Evolutionary conservation across 805 yeast genomes (phyloP).

Genomic region (Isabelozyma heimii): DNA sequence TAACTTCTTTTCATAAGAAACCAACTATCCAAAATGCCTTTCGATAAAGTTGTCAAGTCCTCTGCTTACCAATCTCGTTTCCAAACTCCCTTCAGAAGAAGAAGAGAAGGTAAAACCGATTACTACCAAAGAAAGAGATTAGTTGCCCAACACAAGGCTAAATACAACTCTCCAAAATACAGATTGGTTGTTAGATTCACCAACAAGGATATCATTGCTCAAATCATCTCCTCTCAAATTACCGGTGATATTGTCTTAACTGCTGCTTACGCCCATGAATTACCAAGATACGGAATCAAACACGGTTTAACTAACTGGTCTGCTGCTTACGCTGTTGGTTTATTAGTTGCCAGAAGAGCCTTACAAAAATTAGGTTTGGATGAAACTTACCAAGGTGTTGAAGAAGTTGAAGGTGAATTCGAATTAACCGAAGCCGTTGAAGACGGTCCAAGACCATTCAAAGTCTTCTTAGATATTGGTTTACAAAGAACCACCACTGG

Average conservation of each 20-base stretch:
- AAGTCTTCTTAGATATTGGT: slow-evolving; percentile 99
- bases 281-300: slow-evolving; percentile 94
- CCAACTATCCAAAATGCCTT: slow-evolving; percentile 56
- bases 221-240: slow-evolving; percentile 93
- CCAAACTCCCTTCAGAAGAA: slow-evolving; percentile 99
- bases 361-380: slow-evolving; percentile 96
- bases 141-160: slow-evolving; percentile 99
- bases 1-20: neutral
- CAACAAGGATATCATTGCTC: slow-evolving; percentile 99
- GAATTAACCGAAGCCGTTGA: slow-evolving; percentile 98
- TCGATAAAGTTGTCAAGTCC: slow-evolving; percentile 69
- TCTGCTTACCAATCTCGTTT: slow-evolving; percentile 98
- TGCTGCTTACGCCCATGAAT: slow-evolving; percentile 98
- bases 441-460: slow-evolving; percentile 99
- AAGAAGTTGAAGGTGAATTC: slow-evolving; percentile 99
- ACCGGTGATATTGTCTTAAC: slow-evolving; percentile 95
- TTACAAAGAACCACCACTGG: slow-evolving; percentile 99
- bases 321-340: slow-evolving; percentile 99
- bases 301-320: slow-evolving; percentile 99
- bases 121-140: slow-evolving; percentile 99
- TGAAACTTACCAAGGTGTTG: slow-evolving; percentile 98
- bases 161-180: slow-evolving; percentile 99
- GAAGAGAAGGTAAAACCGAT: slow-evolving; percentile 99
- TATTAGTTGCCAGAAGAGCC: slow-evolving; percentile 98
- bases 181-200: slow-evolving; percentile 99